phyloP scores from a whole-genome alignment of 2,329 filamentous ascomycete genomes.

The Paracoccidioides brasiliensis region DNA sequence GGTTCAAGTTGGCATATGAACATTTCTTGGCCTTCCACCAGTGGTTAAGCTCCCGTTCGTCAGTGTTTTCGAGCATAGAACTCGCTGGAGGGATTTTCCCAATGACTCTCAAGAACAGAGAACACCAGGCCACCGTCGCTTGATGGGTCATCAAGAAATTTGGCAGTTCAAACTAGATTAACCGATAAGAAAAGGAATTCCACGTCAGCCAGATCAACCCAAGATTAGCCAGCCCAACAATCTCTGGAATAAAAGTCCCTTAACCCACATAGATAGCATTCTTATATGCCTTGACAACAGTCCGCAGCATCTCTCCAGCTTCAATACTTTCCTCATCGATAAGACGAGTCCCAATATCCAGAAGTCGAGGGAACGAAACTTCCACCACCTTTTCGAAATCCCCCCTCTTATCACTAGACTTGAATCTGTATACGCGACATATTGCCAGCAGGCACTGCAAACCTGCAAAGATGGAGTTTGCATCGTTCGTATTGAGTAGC shows the following conservation, averaged over 20 bases:
- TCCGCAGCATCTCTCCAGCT: slow-evolving; percentile 90
- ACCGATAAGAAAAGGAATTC: not conserved
- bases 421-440: slow-evolving; percentile 91
- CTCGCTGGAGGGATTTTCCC: slow-evolving; percentile 68
- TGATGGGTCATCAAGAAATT: slow-evolving; percentile 63
- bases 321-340: slow-evolving; percentile 86
- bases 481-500: slow-evolving; percentile 74
- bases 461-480: slow-evolving; percentile 77
- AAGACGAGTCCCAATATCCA: slow-evolving; percentile 76
- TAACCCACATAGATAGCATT: slow-evolving; percentile 75
- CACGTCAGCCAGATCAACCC: not conserved
- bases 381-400: slow-evolving; percentile 94
- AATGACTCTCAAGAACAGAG: slow-evolving; percentile 81
- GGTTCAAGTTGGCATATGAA: slow-evolving; percentile 95
- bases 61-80: slow-evolving; percentile 64
- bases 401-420: slow-evolving; percentile 63
- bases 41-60: slow-evolving; percentile 83
- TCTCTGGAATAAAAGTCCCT: not conserved
- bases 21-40: slow-evolving; percentile 99
- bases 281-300: slow-evolving; percentile 93
- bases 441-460: slow-evolving; percentile 89
- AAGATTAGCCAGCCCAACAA: not conserved
- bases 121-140: slow-evolving; percentile 88
- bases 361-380: slow-evolving; percentile 73
- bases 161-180: slow-evolving; percentile 66